Evolutionary conservation across 2,329 filamentous ascomycete genomes (phyloP).

Genomic region (Mycosphaerelloides madeirae): DNA sequence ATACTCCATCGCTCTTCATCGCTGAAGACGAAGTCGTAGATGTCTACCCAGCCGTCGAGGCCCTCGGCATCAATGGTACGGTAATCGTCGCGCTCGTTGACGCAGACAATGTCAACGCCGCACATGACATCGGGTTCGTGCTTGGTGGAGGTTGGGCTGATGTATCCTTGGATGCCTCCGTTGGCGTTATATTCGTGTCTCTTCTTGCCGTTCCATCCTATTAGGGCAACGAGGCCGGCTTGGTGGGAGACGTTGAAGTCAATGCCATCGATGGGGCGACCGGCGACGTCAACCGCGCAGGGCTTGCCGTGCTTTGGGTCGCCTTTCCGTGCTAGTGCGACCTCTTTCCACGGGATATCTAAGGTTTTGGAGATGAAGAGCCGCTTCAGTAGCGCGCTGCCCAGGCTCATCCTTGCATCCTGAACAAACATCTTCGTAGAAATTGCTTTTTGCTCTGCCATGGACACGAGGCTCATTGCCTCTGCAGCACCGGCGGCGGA

Average conservation of each 20-base stretch:
- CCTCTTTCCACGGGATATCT: slow-evolving; percentile 57
- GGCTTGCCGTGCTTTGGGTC: slow-evolving; percentile 49
- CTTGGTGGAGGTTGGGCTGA: slow-evolving; percentile 19
- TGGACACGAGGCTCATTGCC: slow-evolving; percentile 39
- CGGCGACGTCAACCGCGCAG: slow-evolving; percentile 43
- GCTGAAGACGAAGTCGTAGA: slow-evolving; percentile 67
- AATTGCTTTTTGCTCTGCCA: slow-evolving; percentile 54
- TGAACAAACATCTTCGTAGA: slow-evolving; percentile 47
- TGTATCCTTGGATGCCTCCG: slow-evolving; percentile 26
- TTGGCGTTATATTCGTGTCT: slow-evolving; percentile 23
- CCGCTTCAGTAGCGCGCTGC: slow-evolving; percentile 69
- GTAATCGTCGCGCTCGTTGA: slow-evolving; percentile 63
- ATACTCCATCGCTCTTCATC: slow-evolving; percentile 59
- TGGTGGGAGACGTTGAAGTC: slow-evolving; percentile 79
- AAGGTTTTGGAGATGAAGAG: slow-evolving; percentile 59
- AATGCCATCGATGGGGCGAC: slow-evolving; percentile 36
- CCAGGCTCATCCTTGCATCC: slow-evolving; percentile 71
- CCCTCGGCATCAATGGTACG: slow-evolving; percentile 56
- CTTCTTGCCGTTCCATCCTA: slow-evolving; percentile 45
- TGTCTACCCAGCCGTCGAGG: slow-evolving; percentile 64
- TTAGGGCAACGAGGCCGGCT: slow-evolving; percentile 66
- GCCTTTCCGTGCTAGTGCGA: slow-evolving; percentile 53
- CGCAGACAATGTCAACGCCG: slow-evolving; percentile 73
- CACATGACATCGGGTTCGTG: slow-evolving; percentile 45
- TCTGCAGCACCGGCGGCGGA: slow-evolving; percentile 39